phyloP scores from a whole-genome alignment of 768 basidiomycete species.

The Leucosporidium scottii region DNA sequence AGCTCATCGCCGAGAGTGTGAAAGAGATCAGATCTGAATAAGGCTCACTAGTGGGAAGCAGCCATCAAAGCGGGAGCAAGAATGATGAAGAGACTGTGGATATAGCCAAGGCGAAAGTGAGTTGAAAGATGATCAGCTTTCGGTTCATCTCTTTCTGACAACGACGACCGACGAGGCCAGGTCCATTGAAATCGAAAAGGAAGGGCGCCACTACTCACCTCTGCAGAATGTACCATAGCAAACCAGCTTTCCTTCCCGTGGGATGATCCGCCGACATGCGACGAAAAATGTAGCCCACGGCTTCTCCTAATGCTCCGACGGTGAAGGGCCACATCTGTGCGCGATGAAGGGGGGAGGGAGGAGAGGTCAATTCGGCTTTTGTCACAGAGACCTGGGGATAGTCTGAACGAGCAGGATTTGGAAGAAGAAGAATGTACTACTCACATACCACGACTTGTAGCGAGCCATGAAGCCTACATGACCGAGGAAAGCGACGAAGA shows the following conservation, averaged over 20 bases:
- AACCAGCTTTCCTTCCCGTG: conserved; percentile 2
- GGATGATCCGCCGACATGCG: conserved; percentile 21
- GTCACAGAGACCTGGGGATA: background rate
- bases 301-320: conserved; percentile 19
- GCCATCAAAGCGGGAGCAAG: conserved; percentile 22
- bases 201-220: background rate
- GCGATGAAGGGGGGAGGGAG: too few relatives aligned
- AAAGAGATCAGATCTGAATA: background rate
- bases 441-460: conserved; percentile 11
- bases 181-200: background rate
- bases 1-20: too few relatives aligned
- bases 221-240: conserved; percentile 18
- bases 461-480: conserved; percentile 2
- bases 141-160: background rate
- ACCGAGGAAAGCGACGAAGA: conserved; percentile 5
- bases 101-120: background rate
- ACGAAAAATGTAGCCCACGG: conserved; percentile 20
- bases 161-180: too few relatives aligned
- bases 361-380: background rate
- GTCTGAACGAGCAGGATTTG: background rate
- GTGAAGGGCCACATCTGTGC: conserved; percentile 30
- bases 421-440: background rate
- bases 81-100: conserved; percentile 21
- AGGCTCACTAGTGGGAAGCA: conserved; percentile 15
- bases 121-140: background rate